Conservation (phyloP, 192 early-diverging fungal genomes). For the Coemansia sp. region DNA sequence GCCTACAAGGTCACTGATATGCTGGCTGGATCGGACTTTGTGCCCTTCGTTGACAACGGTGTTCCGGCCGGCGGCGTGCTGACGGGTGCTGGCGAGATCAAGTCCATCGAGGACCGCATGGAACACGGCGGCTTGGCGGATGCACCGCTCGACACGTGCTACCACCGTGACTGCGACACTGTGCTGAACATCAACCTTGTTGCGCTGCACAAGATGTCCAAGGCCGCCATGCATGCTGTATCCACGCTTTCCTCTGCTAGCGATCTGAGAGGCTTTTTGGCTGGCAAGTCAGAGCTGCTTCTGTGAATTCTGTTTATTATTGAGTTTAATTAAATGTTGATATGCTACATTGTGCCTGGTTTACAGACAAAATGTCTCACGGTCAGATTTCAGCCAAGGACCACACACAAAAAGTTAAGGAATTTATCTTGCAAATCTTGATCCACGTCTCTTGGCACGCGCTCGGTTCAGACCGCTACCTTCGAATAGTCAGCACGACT, state of each 20-base stretch:
- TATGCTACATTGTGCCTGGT: too few relatives aligned
- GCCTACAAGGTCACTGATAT: conserved; percentile 58
- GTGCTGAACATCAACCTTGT: conserved; percentile 61
- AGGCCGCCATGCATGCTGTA: conserved; percentile 51
- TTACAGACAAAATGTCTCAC: too few relatives aligned
- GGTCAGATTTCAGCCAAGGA: too few relatives aligned
- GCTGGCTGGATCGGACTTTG: conserved; percentile 62
- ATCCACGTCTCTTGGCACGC: too few relatives aligned
- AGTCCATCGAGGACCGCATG: conserved; percentile 55
- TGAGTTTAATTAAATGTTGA: too few relatives aligned
- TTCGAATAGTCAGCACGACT: too few relatives aligned
- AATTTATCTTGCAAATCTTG: too few relatives aligned
- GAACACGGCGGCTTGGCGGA: conserved; percentile 64
- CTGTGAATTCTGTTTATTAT: too few relatives aligned
- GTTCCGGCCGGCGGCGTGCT: conserved; percentile 64
- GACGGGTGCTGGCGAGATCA: conserved; percentile 61
- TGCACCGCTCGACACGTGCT: conserved; percentile 65
- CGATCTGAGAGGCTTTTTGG: too few relatives aligned
- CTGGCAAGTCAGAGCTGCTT: too few relatives aligned
- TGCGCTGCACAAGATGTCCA: conserved; percentile 53
- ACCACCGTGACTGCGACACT: conserved; percentile 67
- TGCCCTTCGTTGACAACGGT: conserved; percentile 64
- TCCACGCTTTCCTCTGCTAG: conserved; percentile 4
- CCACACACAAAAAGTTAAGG: too few relatives aligned
- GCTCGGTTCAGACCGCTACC: too few relatives aligned